Conservation (phyloP, 768 basidiomycete species). For the Obba rivulosa region DNA sequence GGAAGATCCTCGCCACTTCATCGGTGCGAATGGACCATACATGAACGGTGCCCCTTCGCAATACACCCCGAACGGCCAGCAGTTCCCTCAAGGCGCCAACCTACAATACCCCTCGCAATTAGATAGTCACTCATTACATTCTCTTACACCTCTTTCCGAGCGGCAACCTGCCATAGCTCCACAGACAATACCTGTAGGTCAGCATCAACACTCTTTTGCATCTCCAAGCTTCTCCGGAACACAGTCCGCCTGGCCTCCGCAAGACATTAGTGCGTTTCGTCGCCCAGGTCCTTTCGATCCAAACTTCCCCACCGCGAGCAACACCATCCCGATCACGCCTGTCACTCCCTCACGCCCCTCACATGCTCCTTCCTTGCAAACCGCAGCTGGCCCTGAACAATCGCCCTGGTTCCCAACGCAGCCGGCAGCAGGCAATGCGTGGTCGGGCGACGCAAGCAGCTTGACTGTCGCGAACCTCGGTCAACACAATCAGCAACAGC, state of each 20-base stretch:
- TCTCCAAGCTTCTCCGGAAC: slow-evolving; percentile 5
- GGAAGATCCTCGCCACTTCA: slow-evolving; percentile 4
- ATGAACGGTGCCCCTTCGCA: slow-evolving; percentile 13
- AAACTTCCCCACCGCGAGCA: slow-evolving; percentile 36
- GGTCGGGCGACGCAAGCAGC: slow-evolving; percentile 44
- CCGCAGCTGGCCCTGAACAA: slow-evolving; percentile 29
- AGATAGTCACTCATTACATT: slow-evolving; percentile 17
- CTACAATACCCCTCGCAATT: slow-evolving; percentile 6
- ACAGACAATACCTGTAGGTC: slow-evolving; percentile 3
- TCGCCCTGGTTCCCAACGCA: slow-evolving; percentile 53
- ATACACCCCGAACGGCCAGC: slow-evolving; percentile 12
- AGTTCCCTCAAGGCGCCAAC: slow-evolving; percentile 12
- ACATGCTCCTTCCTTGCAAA: slow-evolving; percentile 6
- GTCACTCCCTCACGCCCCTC: slow-evolving; percentile 16
- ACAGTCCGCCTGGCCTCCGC: slow-evolving; percentile 17
- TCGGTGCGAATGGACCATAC: slow-evolving; percentile 6
- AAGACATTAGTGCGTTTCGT: slow-evolving; percentile 11
- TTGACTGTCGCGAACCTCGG: slow-evolving; percentile 54
- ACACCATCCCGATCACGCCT: slow-evolving; percentile 25
- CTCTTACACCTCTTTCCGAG: slow-evolving; percentile 17
- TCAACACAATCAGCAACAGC: slow-evolving; percentile 51
- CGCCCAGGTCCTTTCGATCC: slow-evolving; percentile 40
- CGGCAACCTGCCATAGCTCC: slow-evolving; percentile 11
- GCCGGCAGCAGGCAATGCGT: slow-evolving; percentile 39
- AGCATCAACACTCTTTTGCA: slow-evolving; percentile 17